A percentile compares a stretch with the other conserved stretches of the same genome.
Conservation (phyloP, 2,329 filamentous ascomycete genomes). For the Escovopsis weberi region DNA sequence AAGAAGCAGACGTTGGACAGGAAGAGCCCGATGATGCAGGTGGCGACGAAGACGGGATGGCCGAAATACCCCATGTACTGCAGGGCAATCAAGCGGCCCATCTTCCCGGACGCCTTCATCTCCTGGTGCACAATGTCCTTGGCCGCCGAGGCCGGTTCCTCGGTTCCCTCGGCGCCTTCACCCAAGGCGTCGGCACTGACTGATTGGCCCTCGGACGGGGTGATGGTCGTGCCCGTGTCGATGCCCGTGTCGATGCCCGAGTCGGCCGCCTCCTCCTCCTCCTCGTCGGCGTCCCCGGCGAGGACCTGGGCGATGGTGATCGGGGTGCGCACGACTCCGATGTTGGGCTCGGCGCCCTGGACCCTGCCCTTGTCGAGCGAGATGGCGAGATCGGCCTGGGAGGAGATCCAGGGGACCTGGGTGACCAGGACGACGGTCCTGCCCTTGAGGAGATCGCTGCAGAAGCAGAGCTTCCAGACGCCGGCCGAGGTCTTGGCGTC, state of each 20-base stretch:
- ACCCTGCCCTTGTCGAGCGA: constrained; percentile 31
- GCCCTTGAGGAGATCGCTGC: constrained; percentile 35
- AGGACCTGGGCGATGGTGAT: constrained; percentile 27
- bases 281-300: constrained; percentile 21
- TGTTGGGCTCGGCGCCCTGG: constrained; percentile 26
- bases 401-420: constrained; percentile 37
- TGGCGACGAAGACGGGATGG: constrained; percentile 26
- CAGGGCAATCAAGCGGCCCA: constrained; percentile 27
- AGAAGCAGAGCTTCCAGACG: constrained; percentile 44
- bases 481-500: constrained; percentile 42
- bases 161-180: constrained; percentile 17
- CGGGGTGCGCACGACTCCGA: constrained; percentile 29
- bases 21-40: constrained; percentile 25
- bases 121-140: constrained; percentile 33
- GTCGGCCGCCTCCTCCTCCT: constrained; percentile 11
- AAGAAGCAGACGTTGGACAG: constrained; percentile 28
- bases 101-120: constrained; percentile 30
- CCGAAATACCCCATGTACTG: constrained; percentile 39
- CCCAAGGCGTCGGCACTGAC: constrained; percentile 16
- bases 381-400: constrained; percentile 34
- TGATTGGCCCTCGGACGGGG: constrained; percentile 11
- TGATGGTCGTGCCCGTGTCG: constrained; percentile 4
- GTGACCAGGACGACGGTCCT: constrained; percentile 43
- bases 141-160: constrained; percentile 20
- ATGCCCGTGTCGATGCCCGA: constrained; percentile 12